Evolutionary conservation across 1,284 basidiomycete genomes (phyloP).

Genomic region (Quambalaria eucalypti): DNA sequence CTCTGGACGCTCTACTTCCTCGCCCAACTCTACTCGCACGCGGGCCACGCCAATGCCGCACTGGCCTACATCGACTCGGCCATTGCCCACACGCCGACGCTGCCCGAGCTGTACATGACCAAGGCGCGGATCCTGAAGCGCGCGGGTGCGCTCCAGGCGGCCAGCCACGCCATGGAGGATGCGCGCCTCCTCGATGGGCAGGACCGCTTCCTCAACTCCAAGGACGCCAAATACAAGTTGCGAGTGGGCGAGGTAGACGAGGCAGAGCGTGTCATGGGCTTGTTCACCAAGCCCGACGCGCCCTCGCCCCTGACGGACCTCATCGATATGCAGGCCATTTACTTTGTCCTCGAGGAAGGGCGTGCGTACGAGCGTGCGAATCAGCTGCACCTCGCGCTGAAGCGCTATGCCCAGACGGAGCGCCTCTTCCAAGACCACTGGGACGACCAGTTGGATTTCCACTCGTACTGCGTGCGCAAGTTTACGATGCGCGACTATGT

Average conservation of each 20-base stretch:
- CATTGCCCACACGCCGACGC: conserved; percentile 76
- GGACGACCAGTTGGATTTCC: conserved; percentile 98
- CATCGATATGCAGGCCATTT: conserved; percentile 89
- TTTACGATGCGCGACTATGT: conserved; percentile 78
- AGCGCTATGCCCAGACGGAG: conserved; percentile 69
- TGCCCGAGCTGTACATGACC: conserved; percentile 81
- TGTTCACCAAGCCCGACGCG: conserved; percentile 51
- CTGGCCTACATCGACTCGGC: conserved; percentile 62
- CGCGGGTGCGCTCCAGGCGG: conserved; percentile 68
- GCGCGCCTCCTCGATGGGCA: conserved; percentile 82
- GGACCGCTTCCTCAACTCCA: conserved; percentile 91
- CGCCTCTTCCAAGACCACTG: conserved; percentile 81
- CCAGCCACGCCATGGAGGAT: conserved; percentile 68
- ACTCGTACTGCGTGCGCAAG: conserved; percentile 84
- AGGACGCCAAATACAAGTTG: conserved; percentile 82
- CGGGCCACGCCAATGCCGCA: conserved; percentile 51
- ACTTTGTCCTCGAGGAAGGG: conserved; percentile 78
- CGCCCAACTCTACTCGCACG: conserved; percentile 73
- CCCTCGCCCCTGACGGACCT: conserved; percentile 67
- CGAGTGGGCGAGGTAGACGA: conserved; percentile 61
- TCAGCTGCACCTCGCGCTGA: conserved; percentile 71
- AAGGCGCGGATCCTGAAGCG: conserved; percentile 79
- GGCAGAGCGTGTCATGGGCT: conserved; percentile 24
- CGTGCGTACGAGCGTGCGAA: conserved; percentile 61
- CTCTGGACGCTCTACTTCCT: conserved; percentile 95